Evolutionary conservation across 306 rosid genomes (phyloP), one percentile per base, ranked within the genome.

Genomic region (Vigna angularis): DNA sequence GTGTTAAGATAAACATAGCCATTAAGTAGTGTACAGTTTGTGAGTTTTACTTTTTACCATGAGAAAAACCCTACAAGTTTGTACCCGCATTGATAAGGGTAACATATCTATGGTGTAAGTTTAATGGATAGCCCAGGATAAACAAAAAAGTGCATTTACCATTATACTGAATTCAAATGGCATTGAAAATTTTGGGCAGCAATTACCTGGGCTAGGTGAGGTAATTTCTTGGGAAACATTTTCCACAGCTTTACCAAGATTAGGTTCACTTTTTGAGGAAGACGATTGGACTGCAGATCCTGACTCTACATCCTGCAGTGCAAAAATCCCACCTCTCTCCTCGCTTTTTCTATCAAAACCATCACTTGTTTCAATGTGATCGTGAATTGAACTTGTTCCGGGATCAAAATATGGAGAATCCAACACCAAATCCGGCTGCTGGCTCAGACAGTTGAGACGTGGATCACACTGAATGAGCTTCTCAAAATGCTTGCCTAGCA

Each of bases 381-480:
- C 93, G 36, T 72, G 81, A 20, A 68, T 12, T 30, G 63, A 82
- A 8, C 75, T 59, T 63, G 80, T 65, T 66, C 88, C 81, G 4
- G 89, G n/a, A 63, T 92, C 96, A 38, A 92, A 92, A 77, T 87
- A 92, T 0, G 92, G 93, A 79, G 85, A 83, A 57, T 89, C 92
- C 78, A 90, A 72, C 72, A 89, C 93, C 53, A 89, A 58, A 36
- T 90, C 97, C 8, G 83, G 87, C 65, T 85, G 93, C 49, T 90
- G 96, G 74, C 93, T 92, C 24, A 92, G 81, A 47, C 73, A 86
- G 76, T 85, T 85, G 80, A 92, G 93, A 59, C 97, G 93, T 18
- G 93, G 93, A 75, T 92, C 96, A 62, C 97, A 90, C 81, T 92
- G 97, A 61, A 92, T 74, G 47, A 92, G 96, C 86, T 89, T 92